These are phyloP conservation scores for Croton laevigatus DNA, from an alignment of 441 rosid genomes.

Conservation along the genomic window DNA sequence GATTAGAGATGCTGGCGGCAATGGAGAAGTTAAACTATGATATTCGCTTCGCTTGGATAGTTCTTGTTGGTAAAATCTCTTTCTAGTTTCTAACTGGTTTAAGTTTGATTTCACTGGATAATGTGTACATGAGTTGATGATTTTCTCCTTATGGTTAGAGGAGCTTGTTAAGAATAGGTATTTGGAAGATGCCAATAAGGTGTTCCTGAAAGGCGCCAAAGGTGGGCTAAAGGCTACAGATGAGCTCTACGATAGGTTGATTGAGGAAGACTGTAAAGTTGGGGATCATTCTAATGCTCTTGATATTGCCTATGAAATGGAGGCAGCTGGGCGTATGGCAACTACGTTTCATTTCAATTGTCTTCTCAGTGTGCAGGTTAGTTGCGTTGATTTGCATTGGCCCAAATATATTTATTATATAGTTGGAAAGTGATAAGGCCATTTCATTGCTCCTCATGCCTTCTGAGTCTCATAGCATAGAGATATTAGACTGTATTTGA, in stretches of 20 bases:
- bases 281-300: constrained; percentile 97
- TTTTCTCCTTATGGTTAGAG: constrained; percentile 39
- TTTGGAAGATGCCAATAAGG: constrained; percentile 85
- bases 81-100: neutral
- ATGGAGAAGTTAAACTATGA: constrained; percentile 81
- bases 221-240: constrained; percentile 81
- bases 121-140: neutral
- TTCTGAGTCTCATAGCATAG: neutral
- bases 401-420: neutral
- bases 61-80: constrained; percentile 69
- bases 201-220: constrained; percentile 83
- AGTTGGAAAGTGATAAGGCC: neutral
- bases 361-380: constrained; percentile 92
- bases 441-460: neutral
- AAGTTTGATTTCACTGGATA: neutral
- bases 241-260: constrained; percentile 77
- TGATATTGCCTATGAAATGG: constrained; percentile 95
- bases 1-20: constrained; percentile 71
- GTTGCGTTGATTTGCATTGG: constrained; percentile 16
- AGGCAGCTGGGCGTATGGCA: constrained; percentile 90
- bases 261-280: constrained; percentile 84
- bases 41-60: constrained; percentile 81
- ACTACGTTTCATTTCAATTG: constrained; percentile 95
- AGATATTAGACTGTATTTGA: neutral
- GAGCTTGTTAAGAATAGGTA: constrained; percentile 69